A percentile compares a stretch with the other conserved stretches of the same genome.
These are phyloP conservation scores for Globisporangium echinulatum DNA, from an alignment of 352 stramenopile genomes.

Conservation along the genomic window DNA sequence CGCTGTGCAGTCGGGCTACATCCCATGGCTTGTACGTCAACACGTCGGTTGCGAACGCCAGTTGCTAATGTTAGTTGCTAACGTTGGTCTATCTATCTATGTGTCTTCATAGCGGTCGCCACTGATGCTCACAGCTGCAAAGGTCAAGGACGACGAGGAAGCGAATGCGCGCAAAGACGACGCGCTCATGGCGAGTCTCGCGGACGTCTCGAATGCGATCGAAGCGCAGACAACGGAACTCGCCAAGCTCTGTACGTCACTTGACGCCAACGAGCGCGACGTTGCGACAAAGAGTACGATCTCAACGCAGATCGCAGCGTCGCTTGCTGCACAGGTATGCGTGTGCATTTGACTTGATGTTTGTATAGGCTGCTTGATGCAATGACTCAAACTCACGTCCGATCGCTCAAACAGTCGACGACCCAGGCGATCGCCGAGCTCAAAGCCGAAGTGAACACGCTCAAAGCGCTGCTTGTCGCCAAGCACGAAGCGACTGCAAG, in stretches of 20 bases:
- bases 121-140: conserved; percentile 34
- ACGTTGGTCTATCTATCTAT: background rate
- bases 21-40: conserved; percentile 52
- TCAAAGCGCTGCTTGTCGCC: conserved; percentile 49
- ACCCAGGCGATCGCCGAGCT: conserved; percentile 60
- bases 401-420: conserved; percentile 17
- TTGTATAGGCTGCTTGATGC: no score
- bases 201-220: conserved; percentile 50
- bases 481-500: conserved; percentile 13
- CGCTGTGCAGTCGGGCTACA: conserved; percentile 56
- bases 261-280: conserved; percentile 56
- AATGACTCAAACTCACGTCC: no score
- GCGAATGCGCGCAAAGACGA: conserved; percentile 47
- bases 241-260: conserved; percentile 37
- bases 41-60: no score
- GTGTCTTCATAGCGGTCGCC: conserved; percentile 22
- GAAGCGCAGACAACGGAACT: conserved; percentile 59
- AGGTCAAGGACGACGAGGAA: conserved; percentile 47
- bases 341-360: no score
- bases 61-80: no score
- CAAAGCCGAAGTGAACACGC: conserved; percentile 57
- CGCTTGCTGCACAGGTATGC: conserved; percentile 40
- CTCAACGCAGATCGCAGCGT: conserved; percentile 34
- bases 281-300: conserved; percentile 35
- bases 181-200: conserved; percentile 31